Evolutionary conservation across 2,329 filamentous ascomycete genomes (phyloP).

Genomic region (Rutstroemia sp.): DNA sequence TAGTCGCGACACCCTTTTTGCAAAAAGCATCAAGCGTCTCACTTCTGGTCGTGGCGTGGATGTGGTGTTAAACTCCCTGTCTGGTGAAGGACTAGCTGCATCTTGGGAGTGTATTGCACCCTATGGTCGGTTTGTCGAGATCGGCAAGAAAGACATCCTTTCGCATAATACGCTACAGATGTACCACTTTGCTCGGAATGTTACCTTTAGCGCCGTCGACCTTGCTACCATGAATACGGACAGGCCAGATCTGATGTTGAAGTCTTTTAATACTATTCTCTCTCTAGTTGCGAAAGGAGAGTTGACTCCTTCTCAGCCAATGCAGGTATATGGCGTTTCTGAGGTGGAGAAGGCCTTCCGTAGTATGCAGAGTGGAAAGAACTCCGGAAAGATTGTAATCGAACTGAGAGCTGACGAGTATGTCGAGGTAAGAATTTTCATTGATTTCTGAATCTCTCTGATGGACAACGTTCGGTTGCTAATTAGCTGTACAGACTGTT

Average conservation of each 20-base stretch:
- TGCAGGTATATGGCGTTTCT: background rate
- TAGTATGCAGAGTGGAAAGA: slow-evolving; percentile 16
- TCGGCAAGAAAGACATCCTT: background rate
- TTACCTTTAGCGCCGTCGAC: slow-evolving; percentile 6
- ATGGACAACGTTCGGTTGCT: background rate
- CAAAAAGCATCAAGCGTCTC: background rate
- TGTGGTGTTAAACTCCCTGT: background rate
- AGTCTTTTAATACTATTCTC: background rate
- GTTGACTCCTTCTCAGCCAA: background rate
- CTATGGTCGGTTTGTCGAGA: background rate
- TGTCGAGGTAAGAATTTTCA: slow-evolving; percentile 32
- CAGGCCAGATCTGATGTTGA: background rate
- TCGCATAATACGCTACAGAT: background rate
- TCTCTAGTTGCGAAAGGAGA: background rate
- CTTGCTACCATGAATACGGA: background rate
- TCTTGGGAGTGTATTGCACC: slow-evolving; percentile 2
- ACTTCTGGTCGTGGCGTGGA: background rate
- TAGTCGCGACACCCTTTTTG: background rate
- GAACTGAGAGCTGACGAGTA: slow-evolving; percentile 34
- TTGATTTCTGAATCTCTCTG: background rate
- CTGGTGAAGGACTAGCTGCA: background rate
- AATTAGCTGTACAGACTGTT: background rate
- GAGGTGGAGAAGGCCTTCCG: slow-evolving; percentile 26
- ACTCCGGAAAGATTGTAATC: slow-evolving; percentile 26
- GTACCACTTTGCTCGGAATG: background rate